Evolutionary conservation across 192 early-diverging fungal species (phyloP), one percentile per base, ranked within the genome.

Genomic region (Haplosporangium gracile): DNA sequence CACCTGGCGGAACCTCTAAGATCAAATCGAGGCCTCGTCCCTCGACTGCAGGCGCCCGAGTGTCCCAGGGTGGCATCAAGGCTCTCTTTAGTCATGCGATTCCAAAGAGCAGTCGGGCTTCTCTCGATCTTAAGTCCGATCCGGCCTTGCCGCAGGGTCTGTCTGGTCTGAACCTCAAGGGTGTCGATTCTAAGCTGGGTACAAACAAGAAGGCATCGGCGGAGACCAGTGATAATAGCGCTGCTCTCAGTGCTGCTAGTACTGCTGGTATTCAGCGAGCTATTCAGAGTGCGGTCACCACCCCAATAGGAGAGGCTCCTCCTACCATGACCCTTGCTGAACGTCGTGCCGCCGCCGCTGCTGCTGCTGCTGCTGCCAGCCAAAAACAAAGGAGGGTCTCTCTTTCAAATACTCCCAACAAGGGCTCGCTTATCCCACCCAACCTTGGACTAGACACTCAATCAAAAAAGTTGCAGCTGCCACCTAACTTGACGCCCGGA

Each of bases 51-150:
- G 40, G 68, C 3, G 36, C 75, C 1, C 74, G 84, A 36, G 55
- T 78, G 29, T 81, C 84, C 24, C 84, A 86, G 34, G 84, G 84
- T 24, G 84, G 84, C 10, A 81, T 86, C 76, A 86, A 86, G 47
- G 84, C 84, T 2, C 79, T 86, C 20, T 86, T 81, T 74, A 76
- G 79, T 10, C 83, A 80, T 34, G 69, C 57, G 32, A 68, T 76
- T 39, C 74, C 83, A 16, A 85, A 85, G 70, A 77, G 15, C 70
- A 80, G 55, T 55, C 84, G 84, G 32, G 57, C 78, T 5, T 86
- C 84, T 29, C 20, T 86, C 13, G 84, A 86, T 63, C 40, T 77
- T 18, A 86, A 81, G 76, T 22, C 76, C 8, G 84, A 86, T 38
- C 53, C 40, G 26, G 38, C 84, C 8, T n/a, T 75, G 24, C 82